Evolutionary conservation across 225 moss, liverwort and hornwort species (phyloP).

Genomic region (Lunularia cruciata): DNA sequence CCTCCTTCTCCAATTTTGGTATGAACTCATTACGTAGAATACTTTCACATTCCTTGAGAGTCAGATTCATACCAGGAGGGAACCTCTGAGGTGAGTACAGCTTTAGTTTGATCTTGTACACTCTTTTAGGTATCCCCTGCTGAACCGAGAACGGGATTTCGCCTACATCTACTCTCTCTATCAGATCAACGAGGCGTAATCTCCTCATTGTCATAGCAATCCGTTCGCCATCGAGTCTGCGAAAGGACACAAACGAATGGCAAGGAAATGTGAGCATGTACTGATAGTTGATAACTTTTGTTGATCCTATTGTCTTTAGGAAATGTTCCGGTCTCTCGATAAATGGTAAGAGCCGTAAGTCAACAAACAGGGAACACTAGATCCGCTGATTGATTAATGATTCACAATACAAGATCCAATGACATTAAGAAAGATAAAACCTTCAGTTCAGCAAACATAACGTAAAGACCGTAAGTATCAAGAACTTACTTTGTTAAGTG

Average conservation of each 20-base stretch:
- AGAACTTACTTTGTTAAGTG: slow-evolving; percentile 28
- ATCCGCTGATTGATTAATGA: no score
- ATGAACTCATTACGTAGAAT: slow-evolving; percentile 64
- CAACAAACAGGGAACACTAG: no score
- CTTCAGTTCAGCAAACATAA: background rate
- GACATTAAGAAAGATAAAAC: background rate
- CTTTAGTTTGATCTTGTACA: slow-evolving; percentile 74
- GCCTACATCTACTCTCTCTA: slow-evolving; percentile 85
- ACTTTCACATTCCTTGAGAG: slow-evolving; percentile 45
- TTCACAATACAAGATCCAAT: no score
- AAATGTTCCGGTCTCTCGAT: no score
- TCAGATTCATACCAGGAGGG: slow-evolving; percentile 62
- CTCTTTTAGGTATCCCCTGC: slow-evolving; percentile 59
- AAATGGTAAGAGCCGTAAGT: no score
- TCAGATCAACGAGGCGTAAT: slow-evolving; percentile 71
- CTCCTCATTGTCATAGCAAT: slow-evolving; percentile 76
- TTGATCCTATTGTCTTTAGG: no score
- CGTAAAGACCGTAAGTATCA: background rate
- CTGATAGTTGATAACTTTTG: no score
- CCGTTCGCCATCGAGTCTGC: slow-evolving; percentile 89
- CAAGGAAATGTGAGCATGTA: background rate
- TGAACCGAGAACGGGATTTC: slow-evolving; percentile 66
- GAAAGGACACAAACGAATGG: background rate
- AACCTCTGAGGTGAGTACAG: slow-evolving; percentile 68
- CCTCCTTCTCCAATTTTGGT: slow-evolving; percentile 66